Percentiles rank a stretch among this genome's conserved stretches.
phyloP scores from a whole-genome alignment of 305 asterid species.

The Fraxinus sp. region DNA sequence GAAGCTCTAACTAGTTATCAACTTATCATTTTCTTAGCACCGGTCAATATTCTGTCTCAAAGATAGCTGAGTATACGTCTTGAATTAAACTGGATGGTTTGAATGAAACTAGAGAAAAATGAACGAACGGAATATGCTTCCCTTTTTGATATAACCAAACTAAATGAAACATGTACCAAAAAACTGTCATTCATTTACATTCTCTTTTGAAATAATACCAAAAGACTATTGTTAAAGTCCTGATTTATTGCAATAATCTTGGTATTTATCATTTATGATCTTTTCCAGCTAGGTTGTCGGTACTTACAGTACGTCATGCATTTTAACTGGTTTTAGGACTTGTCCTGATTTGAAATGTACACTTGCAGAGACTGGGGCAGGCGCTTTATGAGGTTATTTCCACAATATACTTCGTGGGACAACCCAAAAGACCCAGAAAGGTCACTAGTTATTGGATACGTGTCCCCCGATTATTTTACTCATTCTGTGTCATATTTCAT shows the following conservation, averaged over 20 bases:
- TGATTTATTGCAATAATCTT: neutral
- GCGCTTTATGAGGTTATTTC: slow-evolving; percentile 86
- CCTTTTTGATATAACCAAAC: neutral
- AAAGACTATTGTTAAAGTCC: neutral
- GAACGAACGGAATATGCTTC: neutral
- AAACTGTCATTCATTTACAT: neutral
- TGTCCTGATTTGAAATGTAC: slow-evolving; percentile 23
- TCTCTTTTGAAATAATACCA: neutral
- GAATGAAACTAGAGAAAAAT: neutral
- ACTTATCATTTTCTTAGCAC: neutral
- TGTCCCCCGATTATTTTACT: slow-evolving; percentile 98
- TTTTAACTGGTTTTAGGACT: neutral
- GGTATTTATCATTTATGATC: neutral
- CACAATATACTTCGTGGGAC: slow-evolving; percentile 88
- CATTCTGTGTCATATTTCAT: slow-evolving; percentile 96
- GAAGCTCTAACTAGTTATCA: neutral
- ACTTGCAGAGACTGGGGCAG: slow-evolving; percentile 96
- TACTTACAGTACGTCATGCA: neutral
- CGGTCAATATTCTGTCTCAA: neutral
- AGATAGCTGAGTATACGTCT: neutral
- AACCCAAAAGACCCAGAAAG: slow-evolving; percentile 84
- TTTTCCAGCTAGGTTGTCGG: neutral
- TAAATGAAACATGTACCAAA: neutral
- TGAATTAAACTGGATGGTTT: neutral
- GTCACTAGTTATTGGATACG: slow-evolving; percentile 88